Percentiles rank a stretch among this genome's conserved stretches.
Conservation (phyloP, 495 filamentous ascomycete species). For the Penicillium alfredii region DNA sequence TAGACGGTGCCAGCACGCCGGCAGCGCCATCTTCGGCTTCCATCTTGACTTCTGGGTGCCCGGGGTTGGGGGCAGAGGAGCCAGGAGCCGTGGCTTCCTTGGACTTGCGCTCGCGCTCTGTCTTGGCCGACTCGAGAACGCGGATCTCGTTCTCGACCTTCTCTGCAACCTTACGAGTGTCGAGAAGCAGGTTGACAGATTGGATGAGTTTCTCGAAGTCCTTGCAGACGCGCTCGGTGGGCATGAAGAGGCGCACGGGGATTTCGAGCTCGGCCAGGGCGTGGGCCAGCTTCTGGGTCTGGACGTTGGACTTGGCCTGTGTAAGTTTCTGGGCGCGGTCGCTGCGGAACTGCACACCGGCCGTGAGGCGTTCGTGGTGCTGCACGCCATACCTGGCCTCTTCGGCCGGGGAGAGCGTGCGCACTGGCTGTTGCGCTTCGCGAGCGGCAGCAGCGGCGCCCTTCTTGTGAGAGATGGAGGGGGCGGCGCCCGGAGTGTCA, state of each 20-base stretch:
- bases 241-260: conserved; percentile 72
- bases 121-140: conserved; percentile 58
- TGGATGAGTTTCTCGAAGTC: conserved; percentile 75
- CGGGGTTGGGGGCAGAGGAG: conserved; percentile 14
- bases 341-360: conserved; percentile 70
- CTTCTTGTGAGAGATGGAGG: conserved; percentile 49
- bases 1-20: conserved; percentile 14
- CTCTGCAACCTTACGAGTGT: conserved; percentile 75
- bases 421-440: conserved; percentile 47
- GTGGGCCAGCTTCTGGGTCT: conserved; percentile 72
- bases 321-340: conserved; percentile 78
- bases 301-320: conserved; percentile 73
- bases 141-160: conserved; percentile 81
- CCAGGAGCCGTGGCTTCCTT: conserved; percentile 17
- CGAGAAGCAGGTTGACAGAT: conserved; percentile 68
- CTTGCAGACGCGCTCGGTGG: conserved; percentile 71
- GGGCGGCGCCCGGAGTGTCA: too few species aligned
- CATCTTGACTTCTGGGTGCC: conserved; percentile 33
- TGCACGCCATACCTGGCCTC: conserved; percentile 75
- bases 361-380: conserved; percentile 77
- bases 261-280: conserved; percentile 76
- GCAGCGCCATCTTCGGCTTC: conserved; percentile 29
- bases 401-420: conserved; percentile 66
- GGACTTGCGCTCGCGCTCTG: conserved; percentile 49
- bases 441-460: conserved; percentile 32